Evolutionary conservation across 805 yeast genomes (phyloP).

Genomic region (Yarrowia hollandica): DNA sequence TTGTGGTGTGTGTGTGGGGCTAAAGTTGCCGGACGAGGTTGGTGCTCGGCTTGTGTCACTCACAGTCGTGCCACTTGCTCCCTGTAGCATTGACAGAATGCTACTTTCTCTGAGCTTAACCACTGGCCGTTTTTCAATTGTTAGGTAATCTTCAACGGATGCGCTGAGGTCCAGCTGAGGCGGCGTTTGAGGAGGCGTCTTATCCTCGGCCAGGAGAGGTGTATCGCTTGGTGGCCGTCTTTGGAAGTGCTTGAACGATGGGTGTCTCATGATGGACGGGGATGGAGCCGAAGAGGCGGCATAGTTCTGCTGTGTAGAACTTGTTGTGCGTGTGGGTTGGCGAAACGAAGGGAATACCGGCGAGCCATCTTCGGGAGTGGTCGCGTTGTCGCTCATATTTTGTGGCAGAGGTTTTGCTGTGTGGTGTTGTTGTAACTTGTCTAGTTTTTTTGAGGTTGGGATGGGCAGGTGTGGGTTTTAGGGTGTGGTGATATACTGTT

Average conservation of each 20-base stretch:
- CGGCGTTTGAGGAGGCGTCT: conserved; percentile 23
- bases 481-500: conserved; percentile 22
- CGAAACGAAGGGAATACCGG: conserved; percentile 13
- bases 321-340: neutral
- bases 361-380: conserved; percentile 24
- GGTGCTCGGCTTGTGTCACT: conserved; percentile 15
- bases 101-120: conserved; percentile 13
- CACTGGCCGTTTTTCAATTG: conserved; percentile 17
- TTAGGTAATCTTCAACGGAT: conserved; percentile 3
- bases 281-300: conserved; percentile 1
- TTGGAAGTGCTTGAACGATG: conserved; percentile 20
- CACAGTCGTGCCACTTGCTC: conserved; percentile 9
- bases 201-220: conserved; percentile 10
- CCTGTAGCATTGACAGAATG: conserved; percentile 18
- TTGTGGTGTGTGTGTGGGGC: neutral
- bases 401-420: neutral
- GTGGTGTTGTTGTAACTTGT: conserved; percentile 1
- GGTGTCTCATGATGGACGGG: conserved; percentile 20
- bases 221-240: conserved; percentile 23
- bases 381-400: conserved; percentile 19
- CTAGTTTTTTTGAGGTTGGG: conserved; percentile 4
- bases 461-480: conserved; percentile 9
- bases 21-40: neutral
- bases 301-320: neutral
- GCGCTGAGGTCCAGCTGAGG: conserved; percentile 16